Evolutionary conservation across 768 basidiomycete species (phyloP).

Genomic region (Russula dissimulans): DNA sequence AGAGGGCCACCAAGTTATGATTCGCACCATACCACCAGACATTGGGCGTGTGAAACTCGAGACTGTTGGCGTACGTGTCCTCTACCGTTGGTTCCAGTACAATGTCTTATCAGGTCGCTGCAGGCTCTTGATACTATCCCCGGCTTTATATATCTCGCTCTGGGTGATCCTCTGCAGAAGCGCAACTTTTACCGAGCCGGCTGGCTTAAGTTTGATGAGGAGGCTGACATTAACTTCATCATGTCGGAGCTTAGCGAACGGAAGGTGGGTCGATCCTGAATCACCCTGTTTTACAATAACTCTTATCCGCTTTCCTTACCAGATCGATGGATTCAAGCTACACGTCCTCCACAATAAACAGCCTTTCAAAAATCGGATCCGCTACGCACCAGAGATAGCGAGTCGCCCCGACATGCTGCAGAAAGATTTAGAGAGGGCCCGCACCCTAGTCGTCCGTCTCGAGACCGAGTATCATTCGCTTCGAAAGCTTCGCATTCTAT

Average conservation of each 20-base stretch:
- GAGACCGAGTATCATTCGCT: slow-evolving; percentile 60
- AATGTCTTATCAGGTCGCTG: slow-evolving; percentile 10
- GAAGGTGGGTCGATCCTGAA: slow-evolving; percentile 44
- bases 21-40: slow-evolving; percentile 89
- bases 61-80: slow-evolving; percentile 46
- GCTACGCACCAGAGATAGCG: slow-evolving; percentile 75
- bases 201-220: slow-evolving; percentile 82
- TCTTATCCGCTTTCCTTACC: slow-evolving; percentile 4
- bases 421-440: slow-evolving; percentile 74
- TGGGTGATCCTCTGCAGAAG: slow-evolving; percentile 89
- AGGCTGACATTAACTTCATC: slow-evolving; percentile 69
- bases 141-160: slow-evolving; percentile 81
- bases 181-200: slow-evolving; percentile 91
- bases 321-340: slow-evolving; percentile 94
- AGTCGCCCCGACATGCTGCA: slow-evolving; percentile 71
- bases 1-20: slow-evolving; percentile 88
- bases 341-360: slow-evolving; percentile 77
- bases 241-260: slow-evolving; percentile 71
- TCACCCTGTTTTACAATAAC: not conserved
- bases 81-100: slow-evolving; percentile 8
- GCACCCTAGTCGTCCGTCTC: slow-evolving; percentile 57
- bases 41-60: slow-evolving; percentile 85
- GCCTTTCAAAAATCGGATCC: slow-evolving; percentile 68
- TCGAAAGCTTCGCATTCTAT: slow-evolving; percentile 32
- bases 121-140: slow-evolving; percentile 70